These are phyloP conservation scores for Anethum foeniculum DNA, from an alignment of 140 eudicot genomes.

Conservation along the genomic window DNA sequence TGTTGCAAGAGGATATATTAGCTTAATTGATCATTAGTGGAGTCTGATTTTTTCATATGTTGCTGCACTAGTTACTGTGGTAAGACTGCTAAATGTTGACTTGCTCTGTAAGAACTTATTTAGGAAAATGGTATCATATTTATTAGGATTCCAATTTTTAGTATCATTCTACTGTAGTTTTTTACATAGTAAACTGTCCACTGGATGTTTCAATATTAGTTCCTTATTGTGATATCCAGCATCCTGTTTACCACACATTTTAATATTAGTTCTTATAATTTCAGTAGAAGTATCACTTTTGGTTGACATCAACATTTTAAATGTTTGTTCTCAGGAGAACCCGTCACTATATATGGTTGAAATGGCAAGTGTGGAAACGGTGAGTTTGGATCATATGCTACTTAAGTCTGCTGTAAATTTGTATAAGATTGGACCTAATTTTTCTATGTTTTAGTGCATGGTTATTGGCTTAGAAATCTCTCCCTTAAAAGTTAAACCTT, in stretches of 20 bases:
- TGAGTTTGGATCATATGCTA: conserved; percentile 35
- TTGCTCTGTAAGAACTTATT: neutral
- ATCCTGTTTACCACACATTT: neutral
- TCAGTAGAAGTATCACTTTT: neutral
- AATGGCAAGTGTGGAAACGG: conserved; percentile 65
- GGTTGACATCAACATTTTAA: conserved; percentile 1
- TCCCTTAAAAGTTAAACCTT: neutral
- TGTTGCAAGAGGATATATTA: neutral
- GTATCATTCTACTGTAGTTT: neutral
- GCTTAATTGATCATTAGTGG: neutral
- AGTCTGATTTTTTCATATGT: neutral
- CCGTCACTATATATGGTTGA: conserved; percentile 81
- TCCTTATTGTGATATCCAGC: neutral
- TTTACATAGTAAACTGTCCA: neutral
- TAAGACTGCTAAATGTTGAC: neutral
- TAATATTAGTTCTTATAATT: neutral
- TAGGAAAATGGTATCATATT: neutral
- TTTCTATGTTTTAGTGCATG: neutral
- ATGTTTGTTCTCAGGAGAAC: conserved; percentile 50
- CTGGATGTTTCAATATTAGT: neutral
- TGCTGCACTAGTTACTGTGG: neutral
- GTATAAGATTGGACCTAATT: neutral
- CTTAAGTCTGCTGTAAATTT: neutral
- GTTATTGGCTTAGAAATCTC: neutral
- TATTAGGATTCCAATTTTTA: neutral